These are phyloP conservation scores for Pneumocystis sp. DNA, from an alignment of 1,139 yeast genomes.

Conservation along the genomic window DNA sequence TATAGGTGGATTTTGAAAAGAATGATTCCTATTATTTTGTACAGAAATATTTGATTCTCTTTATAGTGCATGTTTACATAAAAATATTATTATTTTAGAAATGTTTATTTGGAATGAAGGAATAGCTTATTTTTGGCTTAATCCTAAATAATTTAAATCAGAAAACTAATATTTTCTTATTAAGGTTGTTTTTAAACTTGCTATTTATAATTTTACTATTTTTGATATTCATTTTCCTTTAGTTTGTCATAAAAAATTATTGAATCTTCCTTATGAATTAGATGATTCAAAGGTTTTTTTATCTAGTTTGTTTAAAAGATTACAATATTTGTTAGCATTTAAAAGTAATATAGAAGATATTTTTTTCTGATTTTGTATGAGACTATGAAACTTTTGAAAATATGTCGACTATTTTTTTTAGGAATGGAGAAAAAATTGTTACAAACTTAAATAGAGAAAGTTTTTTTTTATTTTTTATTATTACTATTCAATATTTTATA, in stretches of 20 bases:
- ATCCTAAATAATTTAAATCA: conserved; percentile 21
- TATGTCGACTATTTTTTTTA: conserved; percentile 32
- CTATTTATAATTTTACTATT: conserved; percentile 79
- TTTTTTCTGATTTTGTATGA: conserved; percentile 31
- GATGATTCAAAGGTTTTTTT: conserved; percentile 52
- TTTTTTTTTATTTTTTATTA: not conserved
- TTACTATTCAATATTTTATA: conserved; percentile 9
- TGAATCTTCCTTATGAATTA: conserved; percentile 40
- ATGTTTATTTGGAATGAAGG: conserved; percentile 42
- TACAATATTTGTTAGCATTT: conserved; percentile 40
- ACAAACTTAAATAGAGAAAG: conserved; percentile 35
- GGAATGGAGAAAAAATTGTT: conserved; percentile 40
- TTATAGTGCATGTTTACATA: conserved; percentile 38
- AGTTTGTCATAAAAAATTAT: conserved; percentile 58
- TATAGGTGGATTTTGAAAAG: conserved; percentile 86
- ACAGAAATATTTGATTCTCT: conserved; percentile 52
- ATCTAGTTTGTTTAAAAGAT: conserved; percentile 50
- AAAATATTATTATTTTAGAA: conserved; percentile 6
- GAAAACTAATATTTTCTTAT: conserved; percentile 47
- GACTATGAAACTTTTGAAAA: conserved; percentile 18
- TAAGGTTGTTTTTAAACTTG: conserved; percentile 78
- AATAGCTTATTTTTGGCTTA: conserved; percentile 66
- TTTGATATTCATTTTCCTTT: conserved; percentile 64
- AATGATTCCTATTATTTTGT: conserved; percentile 72
- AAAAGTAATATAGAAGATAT: conserved; percentile 33